A percentile compares a stretch with the other conserved stretches of the same genome.
phyloP scores from a whole-genome alignment of 306 rosid species.

The Glycyrrhiza uralensis region DNA sequence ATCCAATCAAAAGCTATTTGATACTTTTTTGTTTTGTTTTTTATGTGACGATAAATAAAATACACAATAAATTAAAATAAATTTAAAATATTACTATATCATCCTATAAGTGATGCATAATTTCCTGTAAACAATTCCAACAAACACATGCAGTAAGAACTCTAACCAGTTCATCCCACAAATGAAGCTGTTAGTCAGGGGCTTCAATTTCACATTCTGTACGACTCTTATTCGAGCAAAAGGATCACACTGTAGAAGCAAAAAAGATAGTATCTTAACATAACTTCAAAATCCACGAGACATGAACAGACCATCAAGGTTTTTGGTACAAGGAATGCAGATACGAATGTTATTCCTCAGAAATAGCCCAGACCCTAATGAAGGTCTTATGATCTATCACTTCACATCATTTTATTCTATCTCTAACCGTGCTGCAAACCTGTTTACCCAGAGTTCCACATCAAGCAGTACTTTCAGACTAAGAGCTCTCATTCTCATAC shows the following conservation, averaged over 20 bases:
- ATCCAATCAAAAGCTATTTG: no score
- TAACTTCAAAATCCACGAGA: slow-evolving; percentile 7
- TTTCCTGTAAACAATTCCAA: neutral
- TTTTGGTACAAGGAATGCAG: slow-evolving; percentile 8
- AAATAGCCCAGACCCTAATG: neutral
- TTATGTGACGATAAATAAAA: no score
- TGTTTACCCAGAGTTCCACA: slow-evolving; percentile 2
- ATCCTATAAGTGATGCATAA: no score
- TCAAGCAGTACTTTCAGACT: slow-evolving; percentile 21
- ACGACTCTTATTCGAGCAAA: slow-evolving; percentile 4
- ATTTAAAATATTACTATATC: no score
- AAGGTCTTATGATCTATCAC: neutral
- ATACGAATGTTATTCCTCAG: neutral
- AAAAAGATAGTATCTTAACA: neutral
- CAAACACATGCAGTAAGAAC: neutral
- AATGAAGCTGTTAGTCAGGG: neutral
- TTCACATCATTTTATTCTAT: slow-evolving; percentile 36
- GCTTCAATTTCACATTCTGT: neutral
- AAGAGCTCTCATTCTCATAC: slow-evolving; percentile 58
- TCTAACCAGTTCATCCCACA: neutral
- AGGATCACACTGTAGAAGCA: neutral
- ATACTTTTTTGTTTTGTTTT: no score
- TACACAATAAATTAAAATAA: no score
- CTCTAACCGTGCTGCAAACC: slow-evolving; percentile 8
- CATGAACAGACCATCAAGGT: neutral